Evolutionary conservation across 1,284 basidiomycete species (phyloP).

Genomic region (Abortiporus biennis): DNA sequence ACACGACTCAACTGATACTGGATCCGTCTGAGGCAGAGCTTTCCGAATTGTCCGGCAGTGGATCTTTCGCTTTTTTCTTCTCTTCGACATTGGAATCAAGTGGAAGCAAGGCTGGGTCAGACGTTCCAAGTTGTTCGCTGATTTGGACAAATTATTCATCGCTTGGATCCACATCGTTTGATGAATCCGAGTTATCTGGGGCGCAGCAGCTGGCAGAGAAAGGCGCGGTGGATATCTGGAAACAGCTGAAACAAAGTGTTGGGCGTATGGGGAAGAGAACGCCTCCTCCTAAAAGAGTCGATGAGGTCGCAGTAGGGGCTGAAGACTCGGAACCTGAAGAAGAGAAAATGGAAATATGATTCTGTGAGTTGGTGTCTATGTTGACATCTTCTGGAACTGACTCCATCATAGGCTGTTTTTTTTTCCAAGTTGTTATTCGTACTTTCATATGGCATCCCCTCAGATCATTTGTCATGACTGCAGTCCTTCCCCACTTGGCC

Average conservation of each 20-base stretch:
- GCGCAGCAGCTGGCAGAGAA: slow-evolving; percentile 40
- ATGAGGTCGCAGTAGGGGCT: too few species aligned
- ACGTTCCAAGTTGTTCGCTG: slow-evolving; percentile 24
- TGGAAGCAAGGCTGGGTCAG: slow-evolving; percentile 12
- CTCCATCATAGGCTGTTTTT: too few species aligned
- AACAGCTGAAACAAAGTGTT: slow-evolving; percentile 38
- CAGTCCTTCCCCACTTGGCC: too few species aligned
- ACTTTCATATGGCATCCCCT: too few species aligned
- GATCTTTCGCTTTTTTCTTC: slow-evolving; percentile 68
- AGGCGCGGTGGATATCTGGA: slow-evolving; percentile 42
- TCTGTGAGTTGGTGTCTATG: too few species aligned
- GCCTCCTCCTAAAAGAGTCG: too few species aligned
- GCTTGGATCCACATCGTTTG: slow-evolving; percentile 25
- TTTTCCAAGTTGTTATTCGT: too few species aligned
- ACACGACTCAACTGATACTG: slow-evolving; percentile 30
- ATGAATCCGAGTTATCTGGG: slow-evolving; percentile 33
- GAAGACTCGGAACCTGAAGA: too few species aligned
- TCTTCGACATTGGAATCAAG: slow-evolving; percentile 22
- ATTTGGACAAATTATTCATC: slow-evolving; percentile 56
- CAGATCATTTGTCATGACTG: too few species aligned
- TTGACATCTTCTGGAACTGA: too few species aligned
- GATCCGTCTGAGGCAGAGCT: slow-evolving; percentile 50
- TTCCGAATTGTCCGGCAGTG: slow-evolving; percentile 31
- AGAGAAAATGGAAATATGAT: too few species aligned
- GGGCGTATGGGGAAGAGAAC: slow-evolving; percentile 10